Evolutionary conservation across 2,329 filamentous ascomycete species (phyloP).

Genomic region (Elsinoe arachidis): DNA sequence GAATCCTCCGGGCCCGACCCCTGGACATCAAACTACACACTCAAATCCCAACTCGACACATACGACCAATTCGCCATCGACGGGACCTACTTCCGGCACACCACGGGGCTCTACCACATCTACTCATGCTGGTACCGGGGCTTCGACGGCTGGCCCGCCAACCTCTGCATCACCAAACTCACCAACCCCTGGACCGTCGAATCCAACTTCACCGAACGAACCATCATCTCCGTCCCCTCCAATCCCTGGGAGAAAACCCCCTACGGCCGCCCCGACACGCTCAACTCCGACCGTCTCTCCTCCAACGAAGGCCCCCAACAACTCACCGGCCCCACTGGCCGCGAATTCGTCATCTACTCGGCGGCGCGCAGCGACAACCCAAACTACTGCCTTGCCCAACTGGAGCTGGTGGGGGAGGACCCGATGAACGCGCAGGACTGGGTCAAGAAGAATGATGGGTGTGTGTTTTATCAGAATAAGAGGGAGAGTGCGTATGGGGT

Average conservation of each 20-base stretch:
- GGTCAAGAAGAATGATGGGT: constrained; percentile 39
- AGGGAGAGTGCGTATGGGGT: constrained; percentile 39
- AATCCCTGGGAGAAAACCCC: constrained; percentile 46
- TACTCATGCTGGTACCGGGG: constrained; percentile 36
- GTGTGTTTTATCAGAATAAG: constrained; percentile 44
- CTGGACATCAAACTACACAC: constrained; percentile 37
- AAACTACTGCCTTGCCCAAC: constrained; percentile 45
- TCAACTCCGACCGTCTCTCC: constrained; percentile 31
- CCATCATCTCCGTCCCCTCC: constrained; percentile 39
- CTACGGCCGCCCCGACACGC: constrained; percentile 38
- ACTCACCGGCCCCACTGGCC: constrained; percentile 41
- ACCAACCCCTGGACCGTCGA: constrained; percentile 40
- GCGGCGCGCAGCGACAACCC: constrained; percentile 44
- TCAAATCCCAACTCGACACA: constrained; percentile 41
- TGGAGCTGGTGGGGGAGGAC: constrained; percentile 41
- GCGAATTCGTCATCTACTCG: constrained; percentile 42
- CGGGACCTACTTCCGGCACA: constrained; percentile 44
- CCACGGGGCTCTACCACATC: constrained; percentile 32
- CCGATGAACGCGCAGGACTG: constrained; percentile 43
- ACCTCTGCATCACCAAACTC: constrained; percentile 45
- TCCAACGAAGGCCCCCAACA: constrained; percentile 46
- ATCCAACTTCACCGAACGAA: constrained; percentile 38
- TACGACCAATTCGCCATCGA: constrained; percentile 48
- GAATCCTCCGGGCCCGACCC: constrained; percentile 36
- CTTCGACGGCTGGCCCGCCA: constrained; percentile 43